A percentile compares a stretch with the other conserved stretches of the same genome.
Conservation (phyloP, 208 protist species). For the Phytomonas sp. region DNA sequence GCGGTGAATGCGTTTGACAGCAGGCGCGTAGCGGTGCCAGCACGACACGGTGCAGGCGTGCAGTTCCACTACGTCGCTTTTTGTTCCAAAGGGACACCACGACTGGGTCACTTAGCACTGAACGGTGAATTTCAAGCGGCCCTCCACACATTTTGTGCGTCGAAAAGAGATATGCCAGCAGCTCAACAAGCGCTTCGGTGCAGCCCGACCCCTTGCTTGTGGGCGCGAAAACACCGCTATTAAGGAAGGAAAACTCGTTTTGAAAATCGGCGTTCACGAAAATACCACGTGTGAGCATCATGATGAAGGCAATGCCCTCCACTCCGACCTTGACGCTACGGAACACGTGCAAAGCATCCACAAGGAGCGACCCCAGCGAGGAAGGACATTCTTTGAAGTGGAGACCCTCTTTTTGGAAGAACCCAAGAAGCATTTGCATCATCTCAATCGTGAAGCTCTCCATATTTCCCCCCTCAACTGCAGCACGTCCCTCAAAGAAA, state of each 20-base stretch:
- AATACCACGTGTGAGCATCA: conserved; percentile 64
- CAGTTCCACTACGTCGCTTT: conserved; percentile 14
- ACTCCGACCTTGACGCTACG: conserved; percentile 57
- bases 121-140: conserved; percentile 82
- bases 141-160: conserved; percentile 60
- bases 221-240: conserved; percentile 25
- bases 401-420: conserved; percentile 72
- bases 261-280: conserved; percentile 50
- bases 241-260: conserved; percentile 20
- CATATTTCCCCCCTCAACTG: conserved; percentile 65
- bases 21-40: conserved; percentile 52
- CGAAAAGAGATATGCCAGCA: conserved; percentile 77
- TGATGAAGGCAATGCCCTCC: conserved; percentile 74
- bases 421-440: conserved; percentile 69
- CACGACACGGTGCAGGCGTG: conserved; percentile 72
- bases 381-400: conserved; percentile 73
- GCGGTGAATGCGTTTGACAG: conserved; percentile 18
- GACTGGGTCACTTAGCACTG: conserved; percentile 65
- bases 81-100: conserved; percentile 45
- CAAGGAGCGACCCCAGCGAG: conserved; percentile 70
- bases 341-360: conserved; percentile 77
- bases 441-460: conserved; percentile 61
- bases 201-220: conserved; percentile 19
- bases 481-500: conserved; percentile 64
- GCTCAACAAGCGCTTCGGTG: conserved; percentile 50